phyloP scores from a whole-genome alignment of 805 yeast genomes.

The Candida sithepensis region DNA sequence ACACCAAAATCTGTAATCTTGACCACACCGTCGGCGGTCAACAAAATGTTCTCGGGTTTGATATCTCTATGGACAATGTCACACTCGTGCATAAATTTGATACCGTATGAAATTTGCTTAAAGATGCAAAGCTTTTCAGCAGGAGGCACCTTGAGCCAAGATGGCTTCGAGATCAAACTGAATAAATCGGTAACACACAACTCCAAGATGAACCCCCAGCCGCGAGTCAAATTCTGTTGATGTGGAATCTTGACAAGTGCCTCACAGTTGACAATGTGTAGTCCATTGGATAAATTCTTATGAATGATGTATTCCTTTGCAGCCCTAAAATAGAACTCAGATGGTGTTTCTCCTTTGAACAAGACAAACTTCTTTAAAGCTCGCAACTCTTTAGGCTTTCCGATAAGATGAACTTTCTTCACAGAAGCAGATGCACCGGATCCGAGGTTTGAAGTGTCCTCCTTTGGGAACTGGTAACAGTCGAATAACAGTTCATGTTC shows the following conservation, averaged over 20 bases:
- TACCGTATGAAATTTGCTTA: constrained; percentile 65
- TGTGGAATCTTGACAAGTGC: constrained; percentile 59
- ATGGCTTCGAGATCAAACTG: constrained; percentile 51
- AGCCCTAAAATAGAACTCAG: constrained; percentile 70
- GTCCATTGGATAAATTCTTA: constrained; percentile 47
- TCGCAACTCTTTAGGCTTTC: constrained; percentile 44
- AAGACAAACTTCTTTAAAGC: constrained; percentile 69
- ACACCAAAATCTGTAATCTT: constrained; percentile 95
- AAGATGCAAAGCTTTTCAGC: constrained; percentile 65
- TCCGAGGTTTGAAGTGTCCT: constrained; percentile 54
- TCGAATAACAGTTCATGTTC: constrained; percentile 51
- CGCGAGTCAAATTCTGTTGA: constrained; percentile 50
- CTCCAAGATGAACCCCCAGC: constrained; percentile 81
- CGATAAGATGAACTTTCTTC: constrained; percentile 41
- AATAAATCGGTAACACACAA: constrained; percentile 60
- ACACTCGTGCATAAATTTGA: constrained; percentile 64
- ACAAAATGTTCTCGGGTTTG: constrained; percentile 88
- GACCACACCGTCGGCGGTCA: constrained; percentile 51
- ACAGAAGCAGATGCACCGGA: constrained; percentile 77
- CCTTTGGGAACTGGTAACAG: constrained; percentile 46
- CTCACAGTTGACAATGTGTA: constrained; percentile 62
- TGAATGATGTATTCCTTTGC: constrained; percentile 68
- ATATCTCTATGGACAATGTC: constrained; percentile 92
- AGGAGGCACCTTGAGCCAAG: constrained; percentile 52
- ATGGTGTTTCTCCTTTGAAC: constrained; percentile 61